Percentiles rank a stretch among this genome's conserved stretches.
phyloP scores from a whole-genome alignment of 768 basidiomycete species.

The Calocybe cyanea region DNA sequence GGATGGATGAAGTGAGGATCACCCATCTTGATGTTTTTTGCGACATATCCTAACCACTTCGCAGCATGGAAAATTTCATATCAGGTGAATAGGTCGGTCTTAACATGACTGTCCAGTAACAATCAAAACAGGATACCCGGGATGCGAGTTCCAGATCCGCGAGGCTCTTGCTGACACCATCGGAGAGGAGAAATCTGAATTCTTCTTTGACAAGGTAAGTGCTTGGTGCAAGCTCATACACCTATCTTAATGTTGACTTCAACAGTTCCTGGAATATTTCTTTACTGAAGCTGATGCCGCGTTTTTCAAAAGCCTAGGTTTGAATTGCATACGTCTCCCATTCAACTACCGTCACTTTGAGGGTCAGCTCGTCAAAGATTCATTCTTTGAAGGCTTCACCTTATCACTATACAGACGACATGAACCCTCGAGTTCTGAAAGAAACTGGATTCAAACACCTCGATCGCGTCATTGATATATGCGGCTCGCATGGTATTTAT shows the following conservation, averaged over 20 bases:
- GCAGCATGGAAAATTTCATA: slow-evolving; percentile 76
- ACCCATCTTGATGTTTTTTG: background rate
- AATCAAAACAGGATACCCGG: slow-evolving; percentile 56
- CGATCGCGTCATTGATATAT: slow-evolving; percentile 74
- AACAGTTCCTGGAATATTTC: slow-evolving; percentile 79
- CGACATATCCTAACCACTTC: slow-evolving; percentile 2
- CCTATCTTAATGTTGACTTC: slow-evolving; percentile 5
- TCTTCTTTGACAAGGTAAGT: slow-evolving; percentile 84
- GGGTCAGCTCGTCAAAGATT: slow-evolving; percentile 26
- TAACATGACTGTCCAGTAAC: background rate
- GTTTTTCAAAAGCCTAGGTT: slow-evolving; percentile 73
- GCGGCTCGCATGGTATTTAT: slow-evolving; percentile 73
- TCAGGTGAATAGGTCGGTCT: slow-evolving; percentile 34
- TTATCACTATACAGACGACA: slow-evolving; percentile 46
- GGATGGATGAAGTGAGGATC: slow-evolving; percentile 81
- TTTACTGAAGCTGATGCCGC: slow-evolving; percentile 72
- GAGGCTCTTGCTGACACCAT: slow-evolving; percentile 62
- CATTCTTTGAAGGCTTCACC: too few species aligned
- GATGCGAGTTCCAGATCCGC: slow-evolving; percentile 78
- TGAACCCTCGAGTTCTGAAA: slow-evolving; percentile 77
- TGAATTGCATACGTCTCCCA: slow-evolving; percentile 76
- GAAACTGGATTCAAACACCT: slow-evolving; percentile 75
- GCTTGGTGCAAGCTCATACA: too few species aligned
- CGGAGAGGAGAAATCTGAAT: slow-evolving; percentile 63
- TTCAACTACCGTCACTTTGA: slow-evolving; percentile 78